phyloP scores from a whole-genome alignment of 345 rosid species.

The Ricinus communis region DNA sequence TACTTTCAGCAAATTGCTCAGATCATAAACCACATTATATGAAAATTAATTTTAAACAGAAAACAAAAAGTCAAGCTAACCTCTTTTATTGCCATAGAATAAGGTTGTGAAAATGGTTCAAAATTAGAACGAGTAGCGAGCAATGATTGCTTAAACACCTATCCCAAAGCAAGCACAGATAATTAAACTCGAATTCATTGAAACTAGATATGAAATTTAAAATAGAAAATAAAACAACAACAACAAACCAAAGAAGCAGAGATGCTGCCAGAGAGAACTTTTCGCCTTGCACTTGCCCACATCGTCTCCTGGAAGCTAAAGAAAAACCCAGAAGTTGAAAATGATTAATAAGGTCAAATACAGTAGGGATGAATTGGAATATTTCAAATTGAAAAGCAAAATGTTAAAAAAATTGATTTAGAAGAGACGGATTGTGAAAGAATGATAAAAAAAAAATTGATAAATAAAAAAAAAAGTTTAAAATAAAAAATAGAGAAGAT shows the following conservation, averaged over 20 bases:
- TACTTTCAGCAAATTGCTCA: too few species aligned
- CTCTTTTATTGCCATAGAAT: slow-evolving; percentile 20
- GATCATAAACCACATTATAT: not conserved
- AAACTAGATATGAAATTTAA: not conserved
- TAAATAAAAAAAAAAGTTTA: too few species aligned
- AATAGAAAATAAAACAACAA: not conserved
- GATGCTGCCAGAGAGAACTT: slow-evolving; percentile 19
- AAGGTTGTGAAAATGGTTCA: slow-evolving; percentile 19
- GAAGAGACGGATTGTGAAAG: too few species aligned
- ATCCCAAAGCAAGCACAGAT: not conserved
- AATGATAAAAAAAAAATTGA: too few species aligned
- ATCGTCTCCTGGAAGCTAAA: slow-evolving; percentile 14
- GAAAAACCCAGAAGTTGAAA: not conserved
- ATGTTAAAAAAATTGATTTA: too few species aligned
- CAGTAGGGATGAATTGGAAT: too few species aligned
- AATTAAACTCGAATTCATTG: not conserved
- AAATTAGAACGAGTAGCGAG: slow-evolving; percentile 10
- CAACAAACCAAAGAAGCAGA: slow-evolving; percentile 34
- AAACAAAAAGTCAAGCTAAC: slow-evolving; percentile 13
- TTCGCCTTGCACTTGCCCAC: slow-evolving; percentile 36
- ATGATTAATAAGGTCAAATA: not conserved
- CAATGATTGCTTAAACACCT: slow-evolving; percentile 31
- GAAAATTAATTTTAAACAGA: not conserved
- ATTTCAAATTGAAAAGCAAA: too few species aligned
- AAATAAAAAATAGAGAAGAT: too few species aligned